These are phyloP conservation scores for Guillardia theta DNA, from an alignment of 78 protist species.

Conservation along the genomic window DNA sequence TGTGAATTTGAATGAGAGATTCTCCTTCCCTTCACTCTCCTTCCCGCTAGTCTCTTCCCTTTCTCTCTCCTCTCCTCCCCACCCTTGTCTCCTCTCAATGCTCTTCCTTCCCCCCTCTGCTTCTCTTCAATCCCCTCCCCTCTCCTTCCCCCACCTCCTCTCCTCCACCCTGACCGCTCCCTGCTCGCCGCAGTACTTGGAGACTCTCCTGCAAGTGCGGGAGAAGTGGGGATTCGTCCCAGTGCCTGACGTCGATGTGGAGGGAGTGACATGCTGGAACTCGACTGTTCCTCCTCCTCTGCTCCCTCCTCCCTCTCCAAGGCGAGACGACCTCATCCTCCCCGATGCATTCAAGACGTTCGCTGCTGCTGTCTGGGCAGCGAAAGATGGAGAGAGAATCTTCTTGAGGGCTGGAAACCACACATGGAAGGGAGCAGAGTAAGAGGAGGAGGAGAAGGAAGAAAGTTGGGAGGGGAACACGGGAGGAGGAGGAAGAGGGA, in stretches of 20 bases:
- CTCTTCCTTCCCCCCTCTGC: no score
- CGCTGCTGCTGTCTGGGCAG: background rate
- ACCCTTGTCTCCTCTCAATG: no score
- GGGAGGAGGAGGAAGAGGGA: background rate
- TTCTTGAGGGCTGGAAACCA: background rate
- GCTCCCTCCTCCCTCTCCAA: background rate
- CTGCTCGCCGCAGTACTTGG: no score
- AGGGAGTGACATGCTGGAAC: background rate
- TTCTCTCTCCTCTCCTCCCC: no score
- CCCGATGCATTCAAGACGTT: background rate
- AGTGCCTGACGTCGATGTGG: background rate
- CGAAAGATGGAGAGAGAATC: background rate
- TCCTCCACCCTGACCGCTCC: no score
- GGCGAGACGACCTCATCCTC: background rate
- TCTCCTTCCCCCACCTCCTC: no score
- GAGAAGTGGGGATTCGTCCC: background rate
- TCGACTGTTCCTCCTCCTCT: background rate
- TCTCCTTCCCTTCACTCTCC: no score
- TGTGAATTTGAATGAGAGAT: no score
- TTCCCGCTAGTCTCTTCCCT: no score
- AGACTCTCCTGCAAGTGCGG: no score
- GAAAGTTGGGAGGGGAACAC: background rate
- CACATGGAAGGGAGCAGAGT: background rate
- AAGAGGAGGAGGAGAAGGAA: background rate
- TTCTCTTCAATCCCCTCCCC: no score